These are phyloP conservation scores for Suillus clintonianus DNA, from an alignment of 768 basidiomycete species.

Conservation along the genomic window DNA sequence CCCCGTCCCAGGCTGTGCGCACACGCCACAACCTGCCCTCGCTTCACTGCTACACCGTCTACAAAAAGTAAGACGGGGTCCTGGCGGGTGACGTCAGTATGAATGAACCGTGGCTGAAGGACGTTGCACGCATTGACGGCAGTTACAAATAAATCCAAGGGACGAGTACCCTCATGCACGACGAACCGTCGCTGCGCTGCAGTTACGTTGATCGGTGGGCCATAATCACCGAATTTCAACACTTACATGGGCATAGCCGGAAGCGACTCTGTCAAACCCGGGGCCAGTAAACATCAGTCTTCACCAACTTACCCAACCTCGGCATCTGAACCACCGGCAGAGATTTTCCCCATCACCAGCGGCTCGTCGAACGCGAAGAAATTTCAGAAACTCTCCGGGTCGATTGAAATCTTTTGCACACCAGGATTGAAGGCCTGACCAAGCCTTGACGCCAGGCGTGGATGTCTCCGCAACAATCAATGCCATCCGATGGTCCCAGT, in stretches of 20 bases:
- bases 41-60: conserved; percentile 13
- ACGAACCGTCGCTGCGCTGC: conserved; percentile 1
- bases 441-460: neutral
- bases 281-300: neutral
- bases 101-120: conserved; percentile 6
- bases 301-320: neutral
- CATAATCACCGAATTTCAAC: neutral
- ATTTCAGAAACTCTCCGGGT: neutral
- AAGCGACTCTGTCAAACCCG: neutral
- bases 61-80: conserved; percentile 12
- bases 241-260: conserved; percentile 2
- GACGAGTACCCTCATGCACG: conserved; percentile 6
- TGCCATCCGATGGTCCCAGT: conserved; percentile 19
- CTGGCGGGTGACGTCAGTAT: conserved; percentile 7
- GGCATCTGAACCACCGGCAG: neutral
- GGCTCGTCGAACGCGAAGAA: neutral
- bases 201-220: conserved; percentile 5
- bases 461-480: neutral
- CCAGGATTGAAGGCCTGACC: conserved; percentile 4
- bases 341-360: conserved; percentile 6
- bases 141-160: conserved; percentile 8
- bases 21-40: conserved; percentile 10
- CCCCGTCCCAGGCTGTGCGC: neutral
- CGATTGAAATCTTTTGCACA: neutral
- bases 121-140: conserved; percentile 7